Percentiles rank a stretch among this genome's conserved stretches.
phyloP scores from a whole-genome alignment of 2,329 filamentous ascomycete species.

The Arthrinium puccinioides region DNA sequence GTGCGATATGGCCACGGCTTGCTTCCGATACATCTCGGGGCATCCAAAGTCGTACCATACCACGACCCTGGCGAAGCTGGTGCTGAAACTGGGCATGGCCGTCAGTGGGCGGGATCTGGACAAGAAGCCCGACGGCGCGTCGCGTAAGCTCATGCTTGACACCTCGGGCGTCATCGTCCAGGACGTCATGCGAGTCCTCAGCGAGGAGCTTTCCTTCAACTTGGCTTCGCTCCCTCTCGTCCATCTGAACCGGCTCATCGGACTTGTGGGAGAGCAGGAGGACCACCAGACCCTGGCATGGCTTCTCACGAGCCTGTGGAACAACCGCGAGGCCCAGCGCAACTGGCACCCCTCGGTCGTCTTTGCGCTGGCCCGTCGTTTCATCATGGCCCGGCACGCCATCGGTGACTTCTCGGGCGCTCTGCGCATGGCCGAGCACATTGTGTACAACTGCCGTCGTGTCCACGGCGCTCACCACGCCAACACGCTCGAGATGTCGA shows the following conservation, averaged over 20 bases:
- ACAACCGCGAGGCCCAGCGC: conserved; percentile 11
- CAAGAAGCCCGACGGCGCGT: conserved; percentile 22
- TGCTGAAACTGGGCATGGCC: conserved; percentile 21
- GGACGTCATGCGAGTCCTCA: conserved; percentile 30
- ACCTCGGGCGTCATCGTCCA: conserved; percentile 31
- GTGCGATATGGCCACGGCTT: conserved; percentile 22
- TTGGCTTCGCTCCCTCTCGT: conserved; percentile 30
- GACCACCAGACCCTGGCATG: conserved; percentile 34
- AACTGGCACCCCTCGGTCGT: conserved; percentile 10
- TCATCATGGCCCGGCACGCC: conserved; percentile 12
- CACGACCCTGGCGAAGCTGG: conserved; percentile 23
- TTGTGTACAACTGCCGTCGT: conserved; percentile 17
- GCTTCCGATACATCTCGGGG: conserved; percentile 25
- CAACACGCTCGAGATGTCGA: conserved; percentile 13
- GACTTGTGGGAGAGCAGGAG: conserved; percentile 33
- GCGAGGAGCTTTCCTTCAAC: conserved; percentile 29
- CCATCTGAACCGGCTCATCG: conserved; percentile 33
- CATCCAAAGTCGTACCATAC: conserved; percentile 20
- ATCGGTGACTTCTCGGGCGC: conserved; percentile 11
- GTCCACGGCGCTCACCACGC: conserved; percentile 14
- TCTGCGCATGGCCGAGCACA: conserved; percentile 15
- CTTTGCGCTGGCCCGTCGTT: conserved; percentile 11
- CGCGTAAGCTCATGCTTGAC: conserved; percentile 29
- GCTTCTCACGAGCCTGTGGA: conserved; percentile 28
- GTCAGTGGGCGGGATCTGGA: conserved; percentile 27